A percentile compares a stretch with the other conserved stretches of the same genome.
phyloP scores from a whole-genome alignment of 2,329 filamentous ascomycete species.

The Xylaria sp. region DNA sequence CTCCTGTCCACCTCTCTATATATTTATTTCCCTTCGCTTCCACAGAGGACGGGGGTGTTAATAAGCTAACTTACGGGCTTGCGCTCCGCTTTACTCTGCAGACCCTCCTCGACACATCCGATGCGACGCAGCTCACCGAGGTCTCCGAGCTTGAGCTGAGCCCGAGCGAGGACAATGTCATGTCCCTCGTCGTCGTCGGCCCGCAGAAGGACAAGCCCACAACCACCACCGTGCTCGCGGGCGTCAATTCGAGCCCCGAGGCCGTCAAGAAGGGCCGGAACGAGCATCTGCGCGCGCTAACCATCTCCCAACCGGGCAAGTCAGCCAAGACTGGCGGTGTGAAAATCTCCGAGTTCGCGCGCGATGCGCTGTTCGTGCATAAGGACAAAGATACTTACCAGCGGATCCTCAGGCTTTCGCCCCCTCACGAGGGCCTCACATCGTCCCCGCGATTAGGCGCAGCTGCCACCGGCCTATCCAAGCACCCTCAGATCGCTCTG shows the following conservation, averaged over 20 bases:
- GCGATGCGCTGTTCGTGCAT: conserved; percentile 63
- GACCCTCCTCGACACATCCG: conserved; percentile 77
- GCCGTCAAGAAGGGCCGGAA: conserved; percentile 82
- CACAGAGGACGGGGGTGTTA: neutral
- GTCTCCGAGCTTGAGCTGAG: conserved; percentile 80
- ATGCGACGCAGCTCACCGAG: conserved; percentile 70
- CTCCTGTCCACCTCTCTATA: neutral
- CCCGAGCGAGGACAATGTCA: conserved; percentile 88
- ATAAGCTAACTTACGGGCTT: conserved; percentile 33
- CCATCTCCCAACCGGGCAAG: conserved; percentile 58
- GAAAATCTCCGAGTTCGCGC: conserved; percentile 63
- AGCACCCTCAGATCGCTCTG: conserved; percentile 79
- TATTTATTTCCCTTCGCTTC: neutral
- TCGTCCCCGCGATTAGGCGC: conserved; percentile 70
- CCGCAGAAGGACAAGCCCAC: conserved; percentile 61
- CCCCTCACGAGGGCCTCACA: conserved; percentile 61
- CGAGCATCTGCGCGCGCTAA: conserved; percentile 82
- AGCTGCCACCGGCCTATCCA: conserved; percentile 80
- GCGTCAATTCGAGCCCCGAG: conserved; percentile 82
- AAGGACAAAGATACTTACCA: conserved; percentile 67
- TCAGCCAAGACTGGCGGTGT: conserved; percentile 51
- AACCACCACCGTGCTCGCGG: conserved; percentile 72
- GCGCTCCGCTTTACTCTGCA: conserved; percentile 49
- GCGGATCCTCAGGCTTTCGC: conserved; percentile 65
- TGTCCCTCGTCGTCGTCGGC: conserved; percentile 79